These are phyloP conservation scores for Aspergillus fructus DNA, from an alignment of 2,329 filamentous ascomycete genomes.

Conservation along the genomic window DNA sequence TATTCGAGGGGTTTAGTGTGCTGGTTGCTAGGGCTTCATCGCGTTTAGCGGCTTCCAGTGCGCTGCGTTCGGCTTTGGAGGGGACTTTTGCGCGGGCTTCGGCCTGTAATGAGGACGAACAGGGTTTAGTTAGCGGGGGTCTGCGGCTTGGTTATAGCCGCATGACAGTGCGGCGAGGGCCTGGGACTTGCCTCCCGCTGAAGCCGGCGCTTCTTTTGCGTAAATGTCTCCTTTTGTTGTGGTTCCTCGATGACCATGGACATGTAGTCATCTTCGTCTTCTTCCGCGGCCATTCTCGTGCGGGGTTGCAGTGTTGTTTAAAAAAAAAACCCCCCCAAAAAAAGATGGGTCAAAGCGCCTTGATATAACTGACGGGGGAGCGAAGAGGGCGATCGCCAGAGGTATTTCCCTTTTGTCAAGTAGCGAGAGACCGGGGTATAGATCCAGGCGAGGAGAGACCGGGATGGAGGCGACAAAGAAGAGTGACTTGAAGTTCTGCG, in stretches of 20 bases:
- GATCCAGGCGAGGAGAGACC: neutral
- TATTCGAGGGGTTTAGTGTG: conserved; percentile 71
- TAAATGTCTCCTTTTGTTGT: conserved; percentile 59
- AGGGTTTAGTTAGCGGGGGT: neutral
- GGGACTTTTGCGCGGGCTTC: conserved; percentile 63
- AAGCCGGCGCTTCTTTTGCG: conserved; percentile 58
- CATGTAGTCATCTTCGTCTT: conserved; percentile 95
- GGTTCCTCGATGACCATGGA: conserved; percentile 84
- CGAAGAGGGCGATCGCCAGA: neutral
- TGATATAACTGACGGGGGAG: neutral
- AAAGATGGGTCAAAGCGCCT: neutral
- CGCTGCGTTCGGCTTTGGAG: conserved; percentile 82
- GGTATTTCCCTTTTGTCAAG: neutral
- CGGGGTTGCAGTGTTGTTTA: conserved; percentile 10
- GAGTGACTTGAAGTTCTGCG: neutral
- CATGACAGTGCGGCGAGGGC: conserved; percentile 6
- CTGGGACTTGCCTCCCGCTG: conserved; percentile 47
- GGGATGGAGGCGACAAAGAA: neutral
- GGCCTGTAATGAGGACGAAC: conserved; percentile 47
- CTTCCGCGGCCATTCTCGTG: conserved; percentile 40
- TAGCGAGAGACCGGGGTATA: neutral
- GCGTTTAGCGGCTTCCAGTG: conserved; percentile 68
- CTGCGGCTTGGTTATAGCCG: neutral
- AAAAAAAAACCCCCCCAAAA: no score
- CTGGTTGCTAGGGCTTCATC: conserved; percentile 76